Evolutionary conservation across 192 early-diverging fungal genomes (phyloP).

Genomic region (Glomus cerebriforme): DNA sequence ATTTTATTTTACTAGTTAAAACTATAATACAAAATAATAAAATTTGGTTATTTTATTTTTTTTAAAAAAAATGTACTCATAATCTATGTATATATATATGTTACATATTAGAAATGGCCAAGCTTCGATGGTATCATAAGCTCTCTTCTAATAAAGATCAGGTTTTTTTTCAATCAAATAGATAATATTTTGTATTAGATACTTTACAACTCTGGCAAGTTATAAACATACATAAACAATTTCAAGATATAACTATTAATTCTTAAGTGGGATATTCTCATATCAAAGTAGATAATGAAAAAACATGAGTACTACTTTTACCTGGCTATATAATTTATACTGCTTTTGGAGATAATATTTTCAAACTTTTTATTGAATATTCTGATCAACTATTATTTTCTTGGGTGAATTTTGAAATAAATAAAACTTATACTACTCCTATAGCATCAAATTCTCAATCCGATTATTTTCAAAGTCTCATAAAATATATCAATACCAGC

Average conservation of each 20-base stretch:
- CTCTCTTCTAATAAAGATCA: no score
- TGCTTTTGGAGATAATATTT: neutral
- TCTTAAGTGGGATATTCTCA: neutral
- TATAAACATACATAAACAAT: neutral
- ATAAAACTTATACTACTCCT: no score
- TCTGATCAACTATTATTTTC: neutral
- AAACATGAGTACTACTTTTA: neutral
- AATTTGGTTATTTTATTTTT: no score
- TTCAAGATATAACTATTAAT: neutral
- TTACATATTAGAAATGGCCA: no score
- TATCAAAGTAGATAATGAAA: neutral
- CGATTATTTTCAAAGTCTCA: neutral
- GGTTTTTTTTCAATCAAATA: no score
- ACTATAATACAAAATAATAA: no score
- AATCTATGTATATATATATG: no score
- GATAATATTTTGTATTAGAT: no score
- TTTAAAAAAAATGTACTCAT: no score
- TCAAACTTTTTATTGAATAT: neutral
- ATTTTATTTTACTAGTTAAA: no score
- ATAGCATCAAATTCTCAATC: neutral
- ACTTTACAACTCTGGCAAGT: neutral
- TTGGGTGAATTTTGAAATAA: no score
- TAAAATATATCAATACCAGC: neutral
- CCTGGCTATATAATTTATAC: neutral
- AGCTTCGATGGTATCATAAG: no score